Evolutionary conservation across 306 rosid genomes (phyloP), one percentile per base, ranked within the genome.

Genomic region (Dalbergia cochinchinensis): DNA sequence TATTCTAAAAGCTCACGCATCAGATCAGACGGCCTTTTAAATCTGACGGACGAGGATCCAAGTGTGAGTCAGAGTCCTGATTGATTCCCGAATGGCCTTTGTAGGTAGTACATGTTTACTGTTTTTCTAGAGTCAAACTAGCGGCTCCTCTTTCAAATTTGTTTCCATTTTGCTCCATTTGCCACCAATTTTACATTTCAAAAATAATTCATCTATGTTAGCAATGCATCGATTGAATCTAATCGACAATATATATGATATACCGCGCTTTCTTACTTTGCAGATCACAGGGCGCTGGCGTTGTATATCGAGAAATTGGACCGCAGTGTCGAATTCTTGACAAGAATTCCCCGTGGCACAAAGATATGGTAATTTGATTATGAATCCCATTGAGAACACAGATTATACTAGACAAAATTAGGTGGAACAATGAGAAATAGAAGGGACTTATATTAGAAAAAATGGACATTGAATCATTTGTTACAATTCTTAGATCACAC

Each of bases 81-180:
- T 65, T 55, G 63, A 53, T 65, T 83, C 59, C 48, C 8, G 9
- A 78, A 71, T 57, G 13, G 13, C 76, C 19, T 47, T 26, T 44
- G 35, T n/a, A 41, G 31, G 34, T 3, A 26, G 31, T 53, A 45
- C 58, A 47, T 12, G 20, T 8, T 14, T 51, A 48, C 12, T 11
- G 22, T 64, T 1, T 76, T 79, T 73, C 64, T 13, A 50, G 10
- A 67, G 78, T 73, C 85, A 83, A 69, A 69, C 74, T 63, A 80
- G 94, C 89, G 94, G 92, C 92, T 83, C 90, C 69, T 53, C 78
- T 71, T 88, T 80, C 55, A 47, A 80, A 73, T 71, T 65, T 11
- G 14, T 76, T 66, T 26, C 48, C 48, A 44, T 72, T 81, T 53
- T 76, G 5, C 64, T 58, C 47, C 65, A 65, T 20, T 35, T 65